These are phyloP conservation scores for Acanthamoeba culbertsoni DNA, from an alignment of 208 protist species.

Conservation along the genomic window DNA sequence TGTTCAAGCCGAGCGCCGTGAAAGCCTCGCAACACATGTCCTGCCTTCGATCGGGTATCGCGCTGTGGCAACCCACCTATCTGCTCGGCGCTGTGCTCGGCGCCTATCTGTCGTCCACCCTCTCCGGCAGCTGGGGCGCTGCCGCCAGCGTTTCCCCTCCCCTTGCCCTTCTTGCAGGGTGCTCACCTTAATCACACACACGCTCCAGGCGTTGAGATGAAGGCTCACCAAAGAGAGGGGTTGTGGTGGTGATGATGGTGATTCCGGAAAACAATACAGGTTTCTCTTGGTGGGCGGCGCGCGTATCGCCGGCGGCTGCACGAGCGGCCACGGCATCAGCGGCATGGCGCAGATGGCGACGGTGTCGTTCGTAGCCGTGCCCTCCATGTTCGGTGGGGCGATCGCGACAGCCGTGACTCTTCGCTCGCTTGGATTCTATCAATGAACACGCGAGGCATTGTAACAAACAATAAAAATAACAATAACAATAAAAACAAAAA, in stretches of 20 bases:
- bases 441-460: no score
- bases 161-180: background rate
- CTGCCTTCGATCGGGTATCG: background rate
- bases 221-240: background rate
- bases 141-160: background rate
- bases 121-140: background rate
- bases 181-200: background rate
- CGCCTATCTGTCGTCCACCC: background rate
- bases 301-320: background rate
- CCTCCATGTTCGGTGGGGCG: conserved; percentile 27
- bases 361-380: conserved; percentile 1
- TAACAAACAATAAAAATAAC: no score
- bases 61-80: conserved; percentile 14
- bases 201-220: background rate
- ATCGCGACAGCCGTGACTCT: background rate
- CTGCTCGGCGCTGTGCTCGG: background rate
- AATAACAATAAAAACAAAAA: no score
- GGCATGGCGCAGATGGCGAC: conserved; percentile 19
- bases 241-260: background rate
- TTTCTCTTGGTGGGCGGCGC: conserved; percentile 6
- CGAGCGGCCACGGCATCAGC: conserved; percentile 43
- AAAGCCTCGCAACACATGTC: background rate
- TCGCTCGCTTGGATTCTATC: background rate
- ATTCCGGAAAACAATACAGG: no score
- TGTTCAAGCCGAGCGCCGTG: background rate